These are phyloP conservation scores for Filobasidium wieringae DNA, from an alignment of 768 basidiomycete species.

Conservation along the genomic window DNA sequence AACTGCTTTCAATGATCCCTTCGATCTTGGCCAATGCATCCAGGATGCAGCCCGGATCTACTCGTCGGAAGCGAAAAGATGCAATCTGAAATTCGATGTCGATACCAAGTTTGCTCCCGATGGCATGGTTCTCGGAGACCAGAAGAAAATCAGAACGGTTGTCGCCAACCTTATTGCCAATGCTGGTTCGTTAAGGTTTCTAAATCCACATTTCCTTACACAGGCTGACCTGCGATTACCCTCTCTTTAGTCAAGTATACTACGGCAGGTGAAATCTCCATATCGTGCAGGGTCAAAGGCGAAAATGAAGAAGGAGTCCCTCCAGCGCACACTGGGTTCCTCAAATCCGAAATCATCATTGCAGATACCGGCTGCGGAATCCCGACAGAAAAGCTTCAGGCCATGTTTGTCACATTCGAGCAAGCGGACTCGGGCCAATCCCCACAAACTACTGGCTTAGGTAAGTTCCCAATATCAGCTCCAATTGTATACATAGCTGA, in stretches of 20 bases:
- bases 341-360: conserved; percentile 58
- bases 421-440: conserved; percentile 53
- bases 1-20: conserved; percentile 64
- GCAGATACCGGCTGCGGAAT: conserved; percentile 67
- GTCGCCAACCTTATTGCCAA: conserved; percentile 69
- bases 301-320: neutral
- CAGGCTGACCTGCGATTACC: too few relatives aligned
- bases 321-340: conserved; percentile 7
- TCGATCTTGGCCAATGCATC: conserved; percentile 53
- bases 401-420: conserved; percentile 69
- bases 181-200: conserved; percentile 44
- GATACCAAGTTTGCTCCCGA: conserved; percentile 49
- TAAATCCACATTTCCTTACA: too few relatives aligned
- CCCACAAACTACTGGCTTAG: conserved; percentile 45
- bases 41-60: conserved; percentile 55
- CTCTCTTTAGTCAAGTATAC: conserved; percentile 69
- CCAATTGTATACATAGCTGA: too few relatives aligned
- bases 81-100: conserved; percentile 51
- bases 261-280: conserved; percentile 46
- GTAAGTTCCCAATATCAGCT: conserved; percentile 31
- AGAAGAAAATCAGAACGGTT: conserved; percentile 60
- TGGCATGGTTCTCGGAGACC: conserved; percentile 55
- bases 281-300: neutral
- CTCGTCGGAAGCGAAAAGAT: conserved; percentile 53
- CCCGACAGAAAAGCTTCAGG: conserved; percentile 52